Conservation (phyloP, 345 rosid species). For the Eucalyptus tenuipes region DNA sequence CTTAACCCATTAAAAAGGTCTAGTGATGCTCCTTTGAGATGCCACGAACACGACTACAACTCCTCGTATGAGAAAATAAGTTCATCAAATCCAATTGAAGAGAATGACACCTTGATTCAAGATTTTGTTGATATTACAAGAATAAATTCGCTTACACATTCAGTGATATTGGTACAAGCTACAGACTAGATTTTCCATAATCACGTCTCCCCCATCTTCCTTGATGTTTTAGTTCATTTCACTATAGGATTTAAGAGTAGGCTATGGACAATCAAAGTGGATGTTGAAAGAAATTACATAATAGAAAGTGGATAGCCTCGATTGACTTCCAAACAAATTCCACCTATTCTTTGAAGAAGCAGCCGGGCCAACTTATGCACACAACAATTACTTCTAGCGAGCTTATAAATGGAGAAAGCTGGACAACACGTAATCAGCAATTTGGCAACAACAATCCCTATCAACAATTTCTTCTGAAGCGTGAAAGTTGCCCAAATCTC, state of each 20-base stretch:
- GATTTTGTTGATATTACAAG: not conserved
- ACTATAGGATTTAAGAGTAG: not conserved
- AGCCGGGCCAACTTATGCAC: not conserved
- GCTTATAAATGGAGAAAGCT: not conserved
- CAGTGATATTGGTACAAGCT: not conserved
- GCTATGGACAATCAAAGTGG: not conserved
- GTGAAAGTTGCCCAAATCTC: not conserved
- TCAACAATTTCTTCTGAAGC: not conserved
- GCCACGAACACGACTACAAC: not conserved
- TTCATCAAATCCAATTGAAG: not conserved
- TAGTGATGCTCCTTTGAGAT: not conserved
- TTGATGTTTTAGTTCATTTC: not conserved
- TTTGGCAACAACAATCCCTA: not conserved
- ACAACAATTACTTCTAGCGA: not conserved
- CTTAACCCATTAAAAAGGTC: not conserved
- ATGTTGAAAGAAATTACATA: not conserved
- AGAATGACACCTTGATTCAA: not conserved
- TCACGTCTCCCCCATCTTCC: not conserved
- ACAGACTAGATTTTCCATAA: not conserved
- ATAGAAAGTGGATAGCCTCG: not conserved
- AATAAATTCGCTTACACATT: not conserved
- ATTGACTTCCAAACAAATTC: not conserved
- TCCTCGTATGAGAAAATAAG: not conserved
- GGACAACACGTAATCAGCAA: not conserved
- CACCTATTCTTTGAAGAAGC: not conserved